phyloP scores from a whole-genome alignment of 345 rosid genomes.

The Dimocarpus longan region DNA sequence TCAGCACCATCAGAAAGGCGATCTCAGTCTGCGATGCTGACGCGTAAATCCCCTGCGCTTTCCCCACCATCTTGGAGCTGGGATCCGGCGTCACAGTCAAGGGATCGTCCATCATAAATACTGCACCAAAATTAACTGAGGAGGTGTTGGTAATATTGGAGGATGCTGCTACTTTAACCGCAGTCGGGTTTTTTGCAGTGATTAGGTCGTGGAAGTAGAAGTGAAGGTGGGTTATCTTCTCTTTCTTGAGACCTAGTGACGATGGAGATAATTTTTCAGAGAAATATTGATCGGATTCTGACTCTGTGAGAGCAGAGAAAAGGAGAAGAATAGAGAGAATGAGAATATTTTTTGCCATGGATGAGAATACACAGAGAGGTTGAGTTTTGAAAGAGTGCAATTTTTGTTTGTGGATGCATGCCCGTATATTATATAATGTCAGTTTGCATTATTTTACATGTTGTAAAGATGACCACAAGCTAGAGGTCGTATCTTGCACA shows the following conservation, averaged over 20 bases:
- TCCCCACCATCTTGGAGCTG: conserved; percentile 50
- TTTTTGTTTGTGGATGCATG: too few relatives aligned
- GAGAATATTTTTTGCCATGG: conserved; percentile 5
- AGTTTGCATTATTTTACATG: too few relatives aligned
- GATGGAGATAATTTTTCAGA: conserved; percentile 24
- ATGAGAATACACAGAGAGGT: not conserved
- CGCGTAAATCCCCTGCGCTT: conserved; percentile 54
- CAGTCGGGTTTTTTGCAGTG: conserved; percentile 43
- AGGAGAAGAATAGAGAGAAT: not conserved
- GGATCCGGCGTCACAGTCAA: conserved; percentile 46
- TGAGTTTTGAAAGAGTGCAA: too few relatives aligned
- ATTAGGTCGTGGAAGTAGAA: conserved; percentile 65
- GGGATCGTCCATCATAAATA: conserved; percentile 49
- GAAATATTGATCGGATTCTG: conserved; percentile 31
- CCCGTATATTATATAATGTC: too few relatives aligned
- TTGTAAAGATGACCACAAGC: too few relatives aligned
- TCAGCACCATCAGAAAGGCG: conserved; percentile 48
- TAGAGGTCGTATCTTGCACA: too few relatives aligned
- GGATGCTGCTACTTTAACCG: conserved; percentile 39
- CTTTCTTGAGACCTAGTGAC: conserved; percentile 28
- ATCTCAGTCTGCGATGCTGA: conserved; percentile 32
- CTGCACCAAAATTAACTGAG: conserved; percentile 36
- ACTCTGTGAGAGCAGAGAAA: not conserved
- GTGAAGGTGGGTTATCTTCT: conserved; percentile 54
- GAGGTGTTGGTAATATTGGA: conserved; percentile 23